phyloP scores from a whole-genome alignment of 2,329 filamentous ascomycete genomes.

The Ceratocystiopsis minuta region DNA sequence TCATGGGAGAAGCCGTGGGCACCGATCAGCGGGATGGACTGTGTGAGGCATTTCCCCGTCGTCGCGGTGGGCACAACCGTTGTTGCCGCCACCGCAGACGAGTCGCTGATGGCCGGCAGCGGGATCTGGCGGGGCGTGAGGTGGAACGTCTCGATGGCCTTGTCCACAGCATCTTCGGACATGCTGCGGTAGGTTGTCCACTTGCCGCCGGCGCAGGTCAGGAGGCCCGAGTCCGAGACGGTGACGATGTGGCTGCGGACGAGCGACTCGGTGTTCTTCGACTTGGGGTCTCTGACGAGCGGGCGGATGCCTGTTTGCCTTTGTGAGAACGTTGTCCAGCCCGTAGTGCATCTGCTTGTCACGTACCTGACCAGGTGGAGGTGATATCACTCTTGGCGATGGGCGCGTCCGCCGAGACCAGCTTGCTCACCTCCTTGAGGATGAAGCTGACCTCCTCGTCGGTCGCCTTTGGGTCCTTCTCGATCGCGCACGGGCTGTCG shows the following conservation, averaged over 20 bases:
- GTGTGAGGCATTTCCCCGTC: conserved; percentile 22
- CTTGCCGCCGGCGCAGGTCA: conserved; percentile 71
- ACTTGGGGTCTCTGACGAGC: conserved; percentile 63
- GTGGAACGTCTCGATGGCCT: conserved; percentile 49
- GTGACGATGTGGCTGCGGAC: conserved; percentile 69
- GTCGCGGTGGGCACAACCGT: conserved; percentile 5
- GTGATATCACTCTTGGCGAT: conserved; percentile 4
- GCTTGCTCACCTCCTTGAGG: conserved; percentile 57
- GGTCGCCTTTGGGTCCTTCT: conserved; percentile 1
- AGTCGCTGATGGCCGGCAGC: conserved; percentile 2
- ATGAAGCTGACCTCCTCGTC: conserved; percentile 24
- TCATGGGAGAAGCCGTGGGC: conserved; percentile 40
- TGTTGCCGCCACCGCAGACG: neutral
- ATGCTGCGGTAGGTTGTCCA: conserved; percentile 84
- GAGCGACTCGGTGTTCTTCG: conserved; percentile 65
- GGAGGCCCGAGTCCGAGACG: conserved; percentile 52
- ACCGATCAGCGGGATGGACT: conserved; percentile 46
- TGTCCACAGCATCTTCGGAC: conserved; percentile 71
- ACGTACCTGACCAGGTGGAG: conserved; percentile 35
- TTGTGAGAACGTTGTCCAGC: no score
- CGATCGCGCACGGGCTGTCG: conserved; percentile 51
- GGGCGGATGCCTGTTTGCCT: conserved; percentile 40
- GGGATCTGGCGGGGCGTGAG: conserved; percentile 30
- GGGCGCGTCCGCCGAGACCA: conserved; percentile 45
- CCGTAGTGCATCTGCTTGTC: no score